phyloP scores from a whole-genome alignment of 345 rosid genomes.

The Dipteronia sinensis region DNA sequence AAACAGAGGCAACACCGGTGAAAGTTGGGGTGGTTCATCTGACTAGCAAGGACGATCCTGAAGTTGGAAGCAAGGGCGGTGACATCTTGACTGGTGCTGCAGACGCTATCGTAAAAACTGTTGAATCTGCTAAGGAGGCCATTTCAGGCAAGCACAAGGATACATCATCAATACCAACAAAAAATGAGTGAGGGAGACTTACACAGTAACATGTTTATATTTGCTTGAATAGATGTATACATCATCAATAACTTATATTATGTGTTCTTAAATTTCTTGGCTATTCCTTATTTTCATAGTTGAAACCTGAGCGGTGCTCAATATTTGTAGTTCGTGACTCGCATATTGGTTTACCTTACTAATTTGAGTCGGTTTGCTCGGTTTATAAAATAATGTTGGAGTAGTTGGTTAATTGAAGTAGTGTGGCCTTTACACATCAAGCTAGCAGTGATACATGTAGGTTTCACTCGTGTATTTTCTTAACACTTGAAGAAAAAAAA shows the following conservation, averaged over 20 bases:
- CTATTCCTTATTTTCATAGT: not conserved
- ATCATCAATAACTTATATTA: not conserved
- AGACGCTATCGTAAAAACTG: constrained; percentile 27
- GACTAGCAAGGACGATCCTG: constrained; percentile 14
- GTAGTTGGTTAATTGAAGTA: too few relatives aligned
- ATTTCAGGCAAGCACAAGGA: constrained; percentile 24
- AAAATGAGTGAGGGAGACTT: not conserved
- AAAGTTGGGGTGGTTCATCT: constrained; percentile 45
- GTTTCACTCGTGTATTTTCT: too few relatives aligned
- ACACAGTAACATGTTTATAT: not conserved
- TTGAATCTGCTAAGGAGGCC: constrained; percentile 37
- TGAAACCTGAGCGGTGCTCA: not conserved
- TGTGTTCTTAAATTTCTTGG: not conserved
- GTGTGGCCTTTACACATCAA: too few relatives aligned
- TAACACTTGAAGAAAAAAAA: too few relatives aligned
- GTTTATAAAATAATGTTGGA: too few relatives aligned
- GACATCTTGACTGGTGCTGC: constrained; percentile 24
- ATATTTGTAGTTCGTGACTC: not conserved
- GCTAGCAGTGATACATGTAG: too few relatives aligned
- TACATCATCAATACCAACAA: constrained; percentile 9
- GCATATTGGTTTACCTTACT: too few relatives aligned
- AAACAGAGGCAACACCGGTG: constrained; percentile 27
- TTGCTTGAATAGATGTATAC: not conserved
- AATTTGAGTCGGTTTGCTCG: too few relatives aligned
- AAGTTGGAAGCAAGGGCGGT: constrained; percentile 6